Evolutionary conservation across 768 basidiomycete species (phyloP), one percentile per base, ranked within the genome.

Genomic region (Rhizopogon vinicolor): DNA sequence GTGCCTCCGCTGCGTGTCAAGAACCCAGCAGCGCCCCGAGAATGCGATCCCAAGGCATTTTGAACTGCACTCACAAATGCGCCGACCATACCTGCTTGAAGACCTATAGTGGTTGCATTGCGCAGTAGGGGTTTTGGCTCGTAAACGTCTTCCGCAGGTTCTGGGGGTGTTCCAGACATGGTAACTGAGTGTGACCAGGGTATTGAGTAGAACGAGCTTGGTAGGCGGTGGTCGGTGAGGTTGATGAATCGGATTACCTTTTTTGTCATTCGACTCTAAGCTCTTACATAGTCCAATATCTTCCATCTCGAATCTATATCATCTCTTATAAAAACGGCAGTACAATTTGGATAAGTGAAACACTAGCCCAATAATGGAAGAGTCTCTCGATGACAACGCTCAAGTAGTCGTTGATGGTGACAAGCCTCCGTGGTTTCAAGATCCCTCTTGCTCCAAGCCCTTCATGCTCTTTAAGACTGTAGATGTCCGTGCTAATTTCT

Each of bases 1-100:
- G 93, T 91, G 35, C 89, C 84, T 55, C 93, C 93, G 33, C 87
- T 91, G 60, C 93, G 79, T 51, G 92, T 92, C 62, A 94, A 67
- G 70, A 97, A 84, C 62, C 94, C 94, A 73, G 86, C 78, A 54
- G 90, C 91, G 63, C 91, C 94, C 60, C 79, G 78, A 41, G 83
- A 80, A 73, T 92, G 93, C 60, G 74, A 79, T 43, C 83, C 84
- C 57, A 93, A 75, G 29, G 89, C 89, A 79, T 91, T 95, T 74
- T 92, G 91, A 51, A 83, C 77, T 35, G 83, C 74, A 56, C 87
- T 87, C 70, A 87, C 78, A 70, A 88, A 80, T 56, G 84, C 77
- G 19, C 87, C 87, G 52, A 89, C 78, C 41, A 73, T 76, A 44
- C 78, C 86, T 55, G 82, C 79, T 65, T 89, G 86, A n/a, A 87